These are phyloP conservation scores for Rhodotorula babjevae DNA, from an alignment of 768 basidiomycete genomes.

Conservation along the genomic window DNA sequence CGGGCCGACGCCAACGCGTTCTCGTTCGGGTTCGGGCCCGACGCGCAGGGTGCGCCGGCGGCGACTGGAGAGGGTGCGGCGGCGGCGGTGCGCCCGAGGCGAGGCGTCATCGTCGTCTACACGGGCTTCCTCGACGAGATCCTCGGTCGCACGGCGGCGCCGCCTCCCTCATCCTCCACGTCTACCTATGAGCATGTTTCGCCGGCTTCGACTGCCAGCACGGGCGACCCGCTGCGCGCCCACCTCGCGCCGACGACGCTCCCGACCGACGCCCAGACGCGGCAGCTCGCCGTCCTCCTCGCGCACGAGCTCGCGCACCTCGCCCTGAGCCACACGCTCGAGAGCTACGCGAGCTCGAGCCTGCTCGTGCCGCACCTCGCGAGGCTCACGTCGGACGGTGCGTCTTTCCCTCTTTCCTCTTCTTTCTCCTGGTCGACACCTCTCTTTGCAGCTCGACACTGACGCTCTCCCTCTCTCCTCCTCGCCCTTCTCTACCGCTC, in stretches of 20 bases:
- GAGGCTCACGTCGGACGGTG: slow-evolving; percentile 37
- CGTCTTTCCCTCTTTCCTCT: neutral
- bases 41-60: slow-evolving; percentile 66
- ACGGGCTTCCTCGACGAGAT: slow-evolving; percentile 89
- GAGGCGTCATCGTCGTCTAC: slow-evolving; percentile 86
- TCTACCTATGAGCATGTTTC: neutral
- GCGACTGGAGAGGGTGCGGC: neutral
- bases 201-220: neutral
- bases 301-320: slow-evolving; percentile 93
- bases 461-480: no score
- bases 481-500: neutral
- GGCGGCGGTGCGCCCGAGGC: neutral
- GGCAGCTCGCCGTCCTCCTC: slow-evolving; percentile 81
- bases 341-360: slow-evolving; percentile 32
- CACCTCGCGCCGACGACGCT: slow-evolving; percentile 50
- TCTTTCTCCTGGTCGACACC: no score
- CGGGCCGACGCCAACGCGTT: slow-evolving; percentile 86
- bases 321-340: slow-evolving; percentile 31
- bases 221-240: slow-evolving; percentile 34
- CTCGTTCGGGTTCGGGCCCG: slow-evolving; percentile 88
- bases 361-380: slow-evolving; percentile 38
- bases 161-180: slow-evolving; percentile 42
- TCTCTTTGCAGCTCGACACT: no score
- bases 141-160: slow-evolving; percentile 52
- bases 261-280: slow-evolving; percentile 75